Percentiles rank a stretch among this genome's conserved stretches.
phyloP scores from a whole-genome alignment of 78 protist genomes.

The Dictyostelium purpureum region DNA sequence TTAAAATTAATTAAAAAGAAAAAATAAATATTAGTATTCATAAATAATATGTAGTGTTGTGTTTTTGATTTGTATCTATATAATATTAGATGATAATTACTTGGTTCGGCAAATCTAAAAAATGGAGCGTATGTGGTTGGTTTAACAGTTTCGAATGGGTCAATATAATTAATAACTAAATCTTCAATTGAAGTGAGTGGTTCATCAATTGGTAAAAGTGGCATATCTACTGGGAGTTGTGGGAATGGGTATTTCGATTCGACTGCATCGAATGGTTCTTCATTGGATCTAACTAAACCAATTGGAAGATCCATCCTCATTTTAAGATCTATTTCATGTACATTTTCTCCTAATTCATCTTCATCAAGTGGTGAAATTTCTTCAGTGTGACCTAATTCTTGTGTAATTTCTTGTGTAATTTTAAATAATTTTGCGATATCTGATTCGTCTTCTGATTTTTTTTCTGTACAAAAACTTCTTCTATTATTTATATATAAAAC shows the following conservation, averaged over 20 bases:
- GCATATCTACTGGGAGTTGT: not conserved
- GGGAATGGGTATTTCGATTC: not conserved
- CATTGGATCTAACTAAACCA: too few species aligned
- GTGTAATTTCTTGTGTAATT: not conserved
- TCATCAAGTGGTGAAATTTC: not conserved
- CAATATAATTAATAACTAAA: slow-evolving; percentile 21
- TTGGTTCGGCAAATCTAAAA: slow-evolving; percentile 62
- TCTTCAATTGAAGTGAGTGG: slow-evolving; percentile 19
- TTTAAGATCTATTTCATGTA: not conserved
- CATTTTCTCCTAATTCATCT: not conserved
- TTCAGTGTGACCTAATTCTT: not conserved
- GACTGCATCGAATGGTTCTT: not conserved
- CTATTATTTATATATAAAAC: not conserved
- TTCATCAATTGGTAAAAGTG: slow-evolving; percentile 3
- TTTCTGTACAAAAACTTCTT: not conserved
- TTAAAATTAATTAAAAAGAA: too few species aligned
- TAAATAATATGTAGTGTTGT: not conserved
- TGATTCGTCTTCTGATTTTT: not conserved
- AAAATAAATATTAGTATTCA: too few species aligned
- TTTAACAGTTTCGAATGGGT: not conserved
- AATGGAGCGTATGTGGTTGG: slow-evolving; percentile 8
- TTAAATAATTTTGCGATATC: not conserved
- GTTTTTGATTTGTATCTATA: not conserved
- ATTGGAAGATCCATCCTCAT: not conserved
- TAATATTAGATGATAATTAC: slow-evolving; percentile 7